Evolutionary conservation across 495 filamentous ascomycete species (phyloP), one percentile per base, ranked within the genome.

Genomic region (Physcia stellaris): DNA sequence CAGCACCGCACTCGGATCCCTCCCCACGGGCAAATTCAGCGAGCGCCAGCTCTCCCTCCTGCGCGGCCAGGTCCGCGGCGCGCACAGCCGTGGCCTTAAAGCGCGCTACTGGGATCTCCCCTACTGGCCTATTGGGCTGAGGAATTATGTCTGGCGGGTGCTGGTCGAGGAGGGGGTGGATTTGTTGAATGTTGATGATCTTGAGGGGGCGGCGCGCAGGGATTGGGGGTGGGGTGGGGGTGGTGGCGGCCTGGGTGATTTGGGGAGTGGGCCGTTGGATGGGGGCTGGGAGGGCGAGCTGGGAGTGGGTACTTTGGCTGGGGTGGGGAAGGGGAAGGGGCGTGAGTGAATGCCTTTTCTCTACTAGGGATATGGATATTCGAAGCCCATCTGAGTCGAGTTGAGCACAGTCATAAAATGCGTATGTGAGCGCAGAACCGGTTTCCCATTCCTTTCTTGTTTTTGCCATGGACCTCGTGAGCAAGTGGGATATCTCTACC

Each of bases 41-140:
- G 35, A 55, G 11, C 39, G 43, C 11, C 83, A 90, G 48, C 61
- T 83, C 43, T 57, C 54, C 0, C 64, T 55, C 17, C 71, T 90
- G 46, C 63, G 77, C 13, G 57, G 57, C 0, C 80, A 87, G 46
- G 66, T 90, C 12, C 61, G 62, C n/a, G 68, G 68, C 28, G 85
- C 85, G 9, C 77, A 84, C 46, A 54, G 53, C 13, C 70, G 71
- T 48, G 83, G 85, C 0, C 58, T 92, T 26, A 76, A 75, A 45
- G 77, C 73, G 5, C 57, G 85, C 29, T 92, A 87, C 53, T 92
- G 85, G 84, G 71, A 75, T n/a, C 50, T 79, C 17, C 83, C 84
- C 0, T 56, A 57, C 39, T 92, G 84, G 83, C 83, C 85, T 9
- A 56, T 79, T n/a, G 68, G 72, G 34, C 46, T 79, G 47, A 62